Percentiles rank a stretch among this genome's conserved stretches.
phyloP scores from a whole-genome alignment of 306 rosid genomes.

The Prosopis cineraria region DNA sequence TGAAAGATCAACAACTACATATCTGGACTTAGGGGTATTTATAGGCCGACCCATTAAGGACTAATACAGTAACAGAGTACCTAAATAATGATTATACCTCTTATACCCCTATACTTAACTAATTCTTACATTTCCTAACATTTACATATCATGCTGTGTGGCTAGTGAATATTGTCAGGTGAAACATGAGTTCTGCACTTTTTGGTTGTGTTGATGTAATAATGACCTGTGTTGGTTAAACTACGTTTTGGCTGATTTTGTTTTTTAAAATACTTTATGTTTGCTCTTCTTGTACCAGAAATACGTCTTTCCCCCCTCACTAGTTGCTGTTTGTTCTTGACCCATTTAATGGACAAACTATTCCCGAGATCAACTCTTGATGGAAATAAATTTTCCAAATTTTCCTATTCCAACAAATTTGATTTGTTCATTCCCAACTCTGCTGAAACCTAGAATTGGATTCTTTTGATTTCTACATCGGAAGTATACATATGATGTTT shows the following conservation, averaged over 20 bases:
- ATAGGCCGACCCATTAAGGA: too few species aligned
- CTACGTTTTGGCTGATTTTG: not conserved
- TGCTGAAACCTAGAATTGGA: not conserved
- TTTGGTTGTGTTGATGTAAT: not conserved
- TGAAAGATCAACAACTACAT: too few species aligned
- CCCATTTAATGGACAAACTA: slow-evolving; percentile 8
- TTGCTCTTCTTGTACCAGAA: slow-evolving; percentile 25
- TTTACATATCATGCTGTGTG: too few species aligned
- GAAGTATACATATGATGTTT: not conserved
- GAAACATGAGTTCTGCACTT: not conserved
- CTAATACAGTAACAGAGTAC: too few species aligned
- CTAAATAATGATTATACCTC: too few species aligned
- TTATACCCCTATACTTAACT: too few species aligned
- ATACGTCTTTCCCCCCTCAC: not conserved
- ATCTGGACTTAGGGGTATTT: too few species aligned
- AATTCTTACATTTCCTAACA: too few species aligned
- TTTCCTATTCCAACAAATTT: not conserved
- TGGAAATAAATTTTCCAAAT: too few species aligned
- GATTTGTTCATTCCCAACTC: not conserved
- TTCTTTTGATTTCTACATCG: not conserved
- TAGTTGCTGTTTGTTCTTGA: slow-evolving; percentile 12
- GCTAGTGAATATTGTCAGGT: not conserved
- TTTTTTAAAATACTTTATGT: not conserved
- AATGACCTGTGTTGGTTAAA: too few species aligned
- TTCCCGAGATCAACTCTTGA: too few species aligned